Evolutionary conservation across 2,329 filamentous ascomycete species (phyloP).

Genomic region (Mycosphaerella sp.): DNA sequence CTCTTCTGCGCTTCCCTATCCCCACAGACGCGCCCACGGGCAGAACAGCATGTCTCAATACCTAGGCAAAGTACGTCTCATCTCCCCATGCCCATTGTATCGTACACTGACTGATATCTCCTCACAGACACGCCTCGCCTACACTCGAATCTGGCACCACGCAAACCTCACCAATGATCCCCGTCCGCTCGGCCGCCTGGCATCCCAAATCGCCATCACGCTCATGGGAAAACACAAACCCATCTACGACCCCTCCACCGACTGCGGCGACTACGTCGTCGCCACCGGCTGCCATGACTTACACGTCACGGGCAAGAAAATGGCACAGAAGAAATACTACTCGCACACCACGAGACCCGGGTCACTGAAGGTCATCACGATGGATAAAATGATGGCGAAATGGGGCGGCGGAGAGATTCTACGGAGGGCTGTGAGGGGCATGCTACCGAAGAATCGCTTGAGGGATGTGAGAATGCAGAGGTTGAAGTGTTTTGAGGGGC

Average conservation of each 20-base stretch:
- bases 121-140: constrained; percentile 75
- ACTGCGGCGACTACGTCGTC: constrained; percentile 98
- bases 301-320: constrained; percentile 85
- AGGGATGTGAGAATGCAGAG: constrained; percentile 79
- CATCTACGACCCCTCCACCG: constrained; percentile 92
- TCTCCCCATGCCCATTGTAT: background rate
- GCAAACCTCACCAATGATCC: constrained; percentile 62
- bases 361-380: constrained; percentile 77
- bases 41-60: background rate
- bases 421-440: constrained; percentile 85
- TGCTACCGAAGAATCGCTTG: constrained; percentile 95
- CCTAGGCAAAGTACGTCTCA: background rate
- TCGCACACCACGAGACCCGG: constrained; percentile 87
- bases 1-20: background rate
- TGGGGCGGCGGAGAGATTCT: constrained; percentile 89
- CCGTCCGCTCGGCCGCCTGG: constrained; percentile 82
- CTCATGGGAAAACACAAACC: constrained; percentile 99
- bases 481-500: constrained; percentile 91
- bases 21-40: background rate
- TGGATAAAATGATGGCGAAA: constrained; percentile 93
- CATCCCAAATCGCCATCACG: constrained; percentile 75
- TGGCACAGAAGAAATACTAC: constrained; percentile 92
- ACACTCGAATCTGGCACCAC: constrained; percentile 94
- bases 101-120: background rate
- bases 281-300: constrained; percentile 74